A percentile compares a stretch with the other conserved stretches of the same genome.
phyloP scores from a whole-genome alignment of 208 protist species.

The Dictyostelium gargantuum region DNA sequence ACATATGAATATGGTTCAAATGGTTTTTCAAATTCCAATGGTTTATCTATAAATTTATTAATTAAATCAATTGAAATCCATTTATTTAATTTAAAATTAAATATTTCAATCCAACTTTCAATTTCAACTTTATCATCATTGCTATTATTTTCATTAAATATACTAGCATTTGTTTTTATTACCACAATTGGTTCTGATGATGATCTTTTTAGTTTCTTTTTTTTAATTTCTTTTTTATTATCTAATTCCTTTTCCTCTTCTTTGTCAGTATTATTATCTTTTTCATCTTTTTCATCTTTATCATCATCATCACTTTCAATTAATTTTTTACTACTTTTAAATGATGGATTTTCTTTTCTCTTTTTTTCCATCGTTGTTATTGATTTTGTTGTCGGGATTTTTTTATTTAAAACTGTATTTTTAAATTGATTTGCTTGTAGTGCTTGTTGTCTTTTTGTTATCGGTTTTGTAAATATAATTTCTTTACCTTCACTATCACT shows the following conservation, averaged over 20 bases:
- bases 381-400: background rate
- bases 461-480: background rate
- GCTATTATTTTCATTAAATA: background rate
- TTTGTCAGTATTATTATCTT: background rate
- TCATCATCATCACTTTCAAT: background rate
- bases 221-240: background rate
- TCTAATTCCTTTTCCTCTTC: background rate
- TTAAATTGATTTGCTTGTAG: background rate
- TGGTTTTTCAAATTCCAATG: background rate
- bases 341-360: background rate
- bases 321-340: background rate
- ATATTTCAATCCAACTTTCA: conserved; percentile 23
- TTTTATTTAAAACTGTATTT: background rate
- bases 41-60: background rate
- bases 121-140: background rate
- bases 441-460: conserved; percentile 26
- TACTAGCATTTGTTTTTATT: too few relatives aligned
- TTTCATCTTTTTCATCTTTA: background rate
- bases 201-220: conserved; percentile 13
- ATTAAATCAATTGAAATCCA: conserved; percentile 19
- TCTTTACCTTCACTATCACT: background rate
- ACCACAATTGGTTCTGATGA: background rate
- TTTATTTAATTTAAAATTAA: background rate
- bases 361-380: background rate
- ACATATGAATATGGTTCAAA: conserved; percentile 38